Conservation (phyloP, 2,329 filamentous ascomycete species). For the Cladosporium sp. region DNA sequence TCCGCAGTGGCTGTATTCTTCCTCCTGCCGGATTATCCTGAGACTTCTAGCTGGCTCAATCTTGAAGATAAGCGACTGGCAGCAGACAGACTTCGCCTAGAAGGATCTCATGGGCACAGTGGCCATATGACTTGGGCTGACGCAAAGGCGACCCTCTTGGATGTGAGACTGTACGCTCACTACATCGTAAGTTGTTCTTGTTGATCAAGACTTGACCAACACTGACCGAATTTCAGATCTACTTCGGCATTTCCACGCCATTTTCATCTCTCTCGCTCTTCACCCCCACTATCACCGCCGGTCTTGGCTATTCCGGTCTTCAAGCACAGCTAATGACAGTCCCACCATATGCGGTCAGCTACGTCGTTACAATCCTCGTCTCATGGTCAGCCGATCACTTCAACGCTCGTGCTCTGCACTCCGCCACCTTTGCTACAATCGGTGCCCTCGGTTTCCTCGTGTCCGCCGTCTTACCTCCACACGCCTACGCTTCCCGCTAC, state of each 20-base stretch:
- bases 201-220: not conserved
- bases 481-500: slow-evolving; percentile 63
- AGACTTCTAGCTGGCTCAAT: slow-evolving; percentile 47
- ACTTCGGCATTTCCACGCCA: slow-evolving; percentile 48
- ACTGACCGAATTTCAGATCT: slow-evolving; percentile 38
- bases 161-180: slow-evolving; percentile 55
- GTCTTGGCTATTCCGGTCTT: slow-evolving; percentile 61
- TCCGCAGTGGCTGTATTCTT: slow-evolving; percentile 57
- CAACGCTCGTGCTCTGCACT: slow-evolving; percentile 58
- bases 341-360: slow-evolving; percentile 34
- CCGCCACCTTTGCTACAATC: slow-evolving; percentile 50
- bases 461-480: slow-evolving; percentile 62
- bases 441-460: slow-evolving; percentile 61
- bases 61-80: slow-evolving; percentile 47
- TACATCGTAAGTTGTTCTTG: slow-evolving; percentile 45
- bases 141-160: slow-evolving; percentile 49
- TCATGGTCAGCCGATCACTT: slow-evolving; percentile 62
- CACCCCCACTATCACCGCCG: slow-evolving; percentile 56
- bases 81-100: slow-evolving; percentile 42
- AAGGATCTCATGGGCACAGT: slow-evolving; percentile 44
- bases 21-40: slow-evolving; percentile 53
- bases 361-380: slow-evolving; percentile 50
- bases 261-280: slow-evolving; percentile 32
- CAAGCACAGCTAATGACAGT: slow-evolving; percentile 40
- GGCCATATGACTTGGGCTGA: slow-evolving; percentile 51